These are phyloP conservation scores for Corynespora cassiicola DNA, from an alignment of 2,329 filamentous ascomycete genomes.

Conservation along the genomic window DNA sequence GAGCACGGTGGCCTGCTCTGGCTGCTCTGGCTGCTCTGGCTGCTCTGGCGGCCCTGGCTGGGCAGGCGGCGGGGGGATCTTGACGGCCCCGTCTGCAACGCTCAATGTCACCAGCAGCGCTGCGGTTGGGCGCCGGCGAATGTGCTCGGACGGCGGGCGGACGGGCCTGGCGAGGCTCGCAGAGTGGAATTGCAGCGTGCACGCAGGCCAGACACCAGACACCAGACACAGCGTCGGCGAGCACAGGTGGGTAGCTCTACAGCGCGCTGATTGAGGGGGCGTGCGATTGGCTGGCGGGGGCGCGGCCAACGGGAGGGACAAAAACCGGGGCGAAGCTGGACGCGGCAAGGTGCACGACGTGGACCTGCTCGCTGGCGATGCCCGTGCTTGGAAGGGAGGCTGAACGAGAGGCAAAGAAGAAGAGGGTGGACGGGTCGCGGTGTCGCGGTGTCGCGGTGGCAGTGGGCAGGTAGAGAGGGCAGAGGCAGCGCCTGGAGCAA, in stretches of 20 bases:
- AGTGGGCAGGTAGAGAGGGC: slow-evolving; percentile 10
- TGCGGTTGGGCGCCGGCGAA: slow-evolving; percentile 25
- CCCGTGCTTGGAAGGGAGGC: slow-evolving; percentile 9
- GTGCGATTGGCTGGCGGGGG: slow-evolving; percentile 12
- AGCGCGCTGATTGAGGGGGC: slow-evolving; percentile 6
- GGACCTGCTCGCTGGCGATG: too few species aligned
- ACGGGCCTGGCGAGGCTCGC: too few species aligned
- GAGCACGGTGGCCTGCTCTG: too few species aligned
- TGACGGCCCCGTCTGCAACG: slow-evolving; percentile 12
- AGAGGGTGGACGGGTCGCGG: slow-evolving; percentile 8
- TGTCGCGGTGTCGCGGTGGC: slow-evolving; percentile 22
- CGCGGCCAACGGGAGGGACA: too few species aligned
- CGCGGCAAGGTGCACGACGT: too few species aligned
- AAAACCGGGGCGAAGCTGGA: too few species aligned
- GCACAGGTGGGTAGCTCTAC: slow-evolving; percentile 30
- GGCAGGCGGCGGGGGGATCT: too few species aligned
- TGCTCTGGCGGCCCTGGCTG: too few species aligned
- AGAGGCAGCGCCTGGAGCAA: slow-evolving; percentile 17
- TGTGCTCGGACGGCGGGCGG: slow-evolving; percentile 20
- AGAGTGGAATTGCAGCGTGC: too few species aligned
- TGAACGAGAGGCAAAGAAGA: slow-evolving; percentile 8
- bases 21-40: too few species aligned
- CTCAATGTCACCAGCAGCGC: slow-evolving; percentile 19
- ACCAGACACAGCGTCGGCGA: slow-evolving; percentile 35
- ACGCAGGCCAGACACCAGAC: slow-evolving; percentile 32